phyloP scores from a whole-genome alignment of 192 early-diverging fungal genomes.

The Coemansia guatemalensis region DNA sequence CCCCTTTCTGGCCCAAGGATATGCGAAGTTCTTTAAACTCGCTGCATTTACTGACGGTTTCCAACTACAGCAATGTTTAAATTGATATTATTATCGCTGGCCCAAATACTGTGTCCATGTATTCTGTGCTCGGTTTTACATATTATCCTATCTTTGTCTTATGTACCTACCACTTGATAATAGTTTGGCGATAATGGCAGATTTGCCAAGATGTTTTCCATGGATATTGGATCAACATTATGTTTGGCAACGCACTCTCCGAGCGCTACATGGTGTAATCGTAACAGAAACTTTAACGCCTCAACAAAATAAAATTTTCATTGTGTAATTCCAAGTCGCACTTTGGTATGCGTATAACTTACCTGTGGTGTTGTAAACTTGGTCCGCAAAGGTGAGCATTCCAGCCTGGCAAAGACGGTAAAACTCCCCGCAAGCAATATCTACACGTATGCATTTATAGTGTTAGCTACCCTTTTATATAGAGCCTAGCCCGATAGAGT shows the following conservation, averaged over 20 bases:
- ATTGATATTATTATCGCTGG: neutral
- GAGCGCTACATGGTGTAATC: slow-evolving; percentile 9
- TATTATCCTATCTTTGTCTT: neutral
- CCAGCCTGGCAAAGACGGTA: neutral
- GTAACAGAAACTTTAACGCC: neutral
- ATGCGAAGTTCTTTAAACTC: slow-evolving; percentile 29
- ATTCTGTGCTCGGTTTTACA: too few species aligned
- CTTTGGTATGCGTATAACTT: neutral
- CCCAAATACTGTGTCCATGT: too few species aligned
- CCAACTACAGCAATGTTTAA: slow-evolving; percentile 14
- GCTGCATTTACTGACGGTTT: slow-evolving; percentile 16
- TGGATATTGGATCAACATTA: slow-evolving; percentile 28
- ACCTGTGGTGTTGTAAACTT: neutral
- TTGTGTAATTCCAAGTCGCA: too few species aligned
- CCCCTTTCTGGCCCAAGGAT: slow-evolving; percentile 37
- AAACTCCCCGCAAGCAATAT: neutral
- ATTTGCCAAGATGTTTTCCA: slow-evolving; percentile 4
- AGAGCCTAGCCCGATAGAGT: too few species aligned
- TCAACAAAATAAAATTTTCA: too few species aligned
- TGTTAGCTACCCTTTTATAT: neutral
- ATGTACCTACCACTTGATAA: slow-evolving; percentile 29
- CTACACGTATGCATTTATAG: neutral
- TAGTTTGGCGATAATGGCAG: slow-evolving; percentile 25
- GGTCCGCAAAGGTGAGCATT: neutral
- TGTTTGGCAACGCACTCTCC: slow-evolving; percentile 38